A percentile compares a stretch with the other conserved stretches of the same genome.
Conservation (phyloP, 257 asterid genomes). For the Solanum phureja region DNA sequence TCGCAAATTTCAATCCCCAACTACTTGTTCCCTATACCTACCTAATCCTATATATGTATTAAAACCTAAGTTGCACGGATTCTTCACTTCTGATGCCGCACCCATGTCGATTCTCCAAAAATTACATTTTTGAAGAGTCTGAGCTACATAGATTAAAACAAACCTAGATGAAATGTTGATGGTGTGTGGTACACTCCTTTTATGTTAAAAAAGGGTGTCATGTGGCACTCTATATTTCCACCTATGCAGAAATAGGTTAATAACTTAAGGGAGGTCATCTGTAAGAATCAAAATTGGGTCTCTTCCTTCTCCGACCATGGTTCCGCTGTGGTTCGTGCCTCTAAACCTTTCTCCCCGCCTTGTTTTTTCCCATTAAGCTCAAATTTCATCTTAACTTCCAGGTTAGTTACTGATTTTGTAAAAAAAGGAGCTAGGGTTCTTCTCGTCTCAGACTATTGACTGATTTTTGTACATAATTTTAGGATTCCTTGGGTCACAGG, state of each 20-base stretch:
- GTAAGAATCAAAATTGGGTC: neutral
- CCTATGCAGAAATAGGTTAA: neutral
- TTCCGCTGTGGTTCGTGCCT: neutral
- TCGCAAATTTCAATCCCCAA: neutral
- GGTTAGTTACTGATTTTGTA: neutral
- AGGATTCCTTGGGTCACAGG: neutral
- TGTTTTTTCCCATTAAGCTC: neutral
- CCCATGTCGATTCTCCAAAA: neutral
- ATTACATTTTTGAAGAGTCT: neutral
- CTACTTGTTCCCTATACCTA: neutral
- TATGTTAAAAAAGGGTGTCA: neutral
- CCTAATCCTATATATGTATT: neutral
- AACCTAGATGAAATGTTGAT: neutral
- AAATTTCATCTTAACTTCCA: neutral
- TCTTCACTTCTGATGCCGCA: neutral
- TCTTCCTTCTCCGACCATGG: neutral
- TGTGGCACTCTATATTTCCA: neutral
- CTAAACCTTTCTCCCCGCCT: neutral
- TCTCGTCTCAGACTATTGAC: neutral
- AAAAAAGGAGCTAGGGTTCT: neutral
- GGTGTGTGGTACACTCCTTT: neutral
- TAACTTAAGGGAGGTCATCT: neutral
- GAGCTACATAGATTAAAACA: neutral
- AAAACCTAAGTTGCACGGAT: neutral
- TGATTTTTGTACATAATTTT: neutral